These are phyloP conservation scores for Rhodotorula glutinis DNA, from an alignment of 1,284 basidiomycete genomes.

Conservation along the genomic window DNA sequence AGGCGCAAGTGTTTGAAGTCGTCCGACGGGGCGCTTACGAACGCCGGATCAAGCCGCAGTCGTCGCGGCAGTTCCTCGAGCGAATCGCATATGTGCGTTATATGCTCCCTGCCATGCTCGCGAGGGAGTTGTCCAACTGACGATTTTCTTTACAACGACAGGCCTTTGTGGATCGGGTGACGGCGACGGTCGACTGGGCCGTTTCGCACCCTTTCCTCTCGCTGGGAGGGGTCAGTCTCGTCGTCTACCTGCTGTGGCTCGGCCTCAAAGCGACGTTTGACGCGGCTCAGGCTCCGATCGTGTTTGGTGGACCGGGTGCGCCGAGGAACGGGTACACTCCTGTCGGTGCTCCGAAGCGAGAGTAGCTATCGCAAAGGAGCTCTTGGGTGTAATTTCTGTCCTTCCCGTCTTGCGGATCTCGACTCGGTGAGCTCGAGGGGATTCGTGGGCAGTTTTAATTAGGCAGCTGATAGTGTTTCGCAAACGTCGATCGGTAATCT, in stretches of 20 bases:
- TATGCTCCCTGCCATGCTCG: not conserved
- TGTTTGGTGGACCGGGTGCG: not conserved
- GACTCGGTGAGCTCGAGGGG: too few species aligned
- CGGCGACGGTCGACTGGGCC: slow-evolving; percentile 15
- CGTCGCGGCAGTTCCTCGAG: slow-evolving; percentile 47
- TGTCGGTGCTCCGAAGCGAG: not conserved
- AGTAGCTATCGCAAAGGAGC: not conserved
- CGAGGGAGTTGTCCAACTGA: not conserved
- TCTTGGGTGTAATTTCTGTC: not conserved
- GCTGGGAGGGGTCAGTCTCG: slow-evolving; percentile 42
- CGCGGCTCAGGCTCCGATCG: not conserved
- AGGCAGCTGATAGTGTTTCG: too few species aligned
- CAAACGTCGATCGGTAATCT: too few species aligned
- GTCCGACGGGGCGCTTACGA: slow-evolving; percentile 62
- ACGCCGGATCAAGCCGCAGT: slow-evolving; percentile 58
- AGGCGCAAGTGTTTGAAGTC: slow-evolving; percentile 62
- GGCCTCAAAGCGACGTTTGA: not conserved
- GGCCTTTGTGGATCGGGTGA: slow-evolving; percentile 1
- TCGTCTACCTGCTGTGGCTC: slow-evolving; percentile 43
- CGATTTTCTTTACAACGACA: slow-evolving; percentile 34
- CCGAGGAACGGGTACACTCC: slow-evolving; percentile 6
- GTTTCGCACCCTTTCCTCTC: slow-evolving; percentile 48
- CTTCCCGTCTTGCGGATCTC: too few species aligned
- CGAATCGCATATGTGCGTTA: slow-evolving; percentile 45
- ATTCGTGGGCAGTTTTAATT: too few species aligned